Base-by-base conservation (phyloP, 352 stramenopile genomes). In the Pythium aristosporum region DNA sequence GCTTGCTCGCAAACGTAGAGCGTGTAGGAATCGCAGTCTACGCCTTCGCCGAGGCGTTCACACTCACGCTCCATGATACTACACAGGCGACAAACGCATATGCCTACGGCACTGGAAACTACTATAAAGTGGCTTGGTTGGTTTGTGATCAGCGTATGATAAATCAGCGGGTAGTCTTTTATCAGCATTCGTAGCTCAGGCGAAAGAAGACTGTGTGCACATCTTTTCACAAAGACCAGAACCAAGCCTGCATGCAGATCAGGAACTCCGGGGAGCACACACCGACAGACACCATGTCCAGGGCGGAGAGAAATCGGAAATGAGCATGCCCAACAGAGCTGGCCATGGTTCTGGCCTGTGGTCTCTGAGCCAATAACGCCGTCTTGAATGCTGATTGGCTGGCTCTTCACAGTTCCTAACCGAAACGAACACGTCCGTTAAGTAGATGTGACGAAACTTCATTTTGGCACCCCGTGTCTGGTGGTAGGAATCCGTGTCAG, bases 141-240 rank as follows among this genome's bases (percentile, higher is more conserved):
- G 57, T 44, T 52, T 67, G 60, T 67, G 60, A 67, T 67, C 60
- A 67, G 60, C 60, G 43, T 55, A 56, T 34, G 37, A 56, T 37
- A 47, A 60, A 50, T 67, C 60, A 67, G 60, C 60, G 60, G 60
- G 52, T 66, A 67, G 60, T 60, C 60, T 67, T 67, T 46, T 58
- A 34, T 67, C 60, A 61, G 60, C 60, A 67, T 56, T 59, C 49
- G 30, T 57, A 56, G 58, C 58, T 67, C 60, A 67, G 60, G 60
- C 60, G 60, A 67, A 67, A 67, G 60, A 67, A 67, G 60, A 67
- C 60, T 67, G 60, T 67, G 60, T 67, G 36, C 60, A 67, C 41
- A 67, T 67, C 60, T 21, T 43, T 56, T 67, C 60, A 59, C 60
- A 67, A 51, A 44, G 18, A 5, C 50, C 42, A 9, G 32, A 25